Base-by-base conservation (phyloP, 1,284 basidiomycete species). In the Moniliophthora roreri region DNA sequence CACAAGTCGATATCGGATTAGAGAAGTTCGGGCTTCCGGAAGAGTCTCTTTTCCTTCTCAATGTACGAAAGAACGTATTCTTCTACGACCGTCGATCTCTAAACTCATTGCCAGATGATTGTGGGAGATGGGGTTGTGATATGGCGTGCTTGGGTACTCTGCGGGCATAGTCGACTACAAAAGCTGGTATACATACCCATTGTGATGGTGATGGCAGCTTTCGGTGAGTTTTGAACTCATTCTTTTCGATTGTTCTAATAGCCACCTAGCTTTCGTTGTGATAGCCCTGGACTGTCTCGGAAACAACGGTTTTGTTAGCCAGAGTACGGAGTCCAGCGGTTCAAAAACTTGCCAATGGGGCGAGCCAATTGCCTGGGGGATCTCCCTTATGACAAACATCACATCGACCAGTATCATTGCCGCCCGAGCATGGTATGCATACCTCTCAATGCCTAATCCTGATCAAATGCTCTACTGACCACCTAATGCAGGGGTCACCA, bases 101-200 rank as follows among this genome's bases (percentile, higher is more conserved):
- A 11, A 32, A 32, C 6, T 10, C n/a, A 9, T 16, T 8, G 21
- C 7, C 20, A 54, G 53, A 54, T 54, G 53, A n/a, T 54, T 18
- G 16, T 54, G 5, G 53, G 53, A 8, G 53, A 54, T 23, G 28
- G 40, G 2, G 42, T 54, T n/a, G 53, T 54, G 5, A 47, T 54
- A n/a, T 54, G 53, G 53, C 26, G 53, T 2, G 53, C 53, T 3
- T 54, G 48, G 48, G 41, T 40, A 1, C 32, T 54, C 13, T 54
- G 48, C 18, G 16, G 45, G 10, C 26, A 32, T 11, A 18, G 40
- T 37, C 32, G 38, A 15, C 34, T 46, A 10, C 32, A 37, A 24
- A 24, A 2, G 18, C 28, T 50, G 7, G 40, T 45, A 16, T 46
- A 35, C 24, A 20, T 46, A 20, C 48, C 48, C 11, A 46, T 46